phyloP scores from a whole-genome alignment of 2,329 filamentous ascomycete genomes.

The Talaromyces sp. region DNA sequence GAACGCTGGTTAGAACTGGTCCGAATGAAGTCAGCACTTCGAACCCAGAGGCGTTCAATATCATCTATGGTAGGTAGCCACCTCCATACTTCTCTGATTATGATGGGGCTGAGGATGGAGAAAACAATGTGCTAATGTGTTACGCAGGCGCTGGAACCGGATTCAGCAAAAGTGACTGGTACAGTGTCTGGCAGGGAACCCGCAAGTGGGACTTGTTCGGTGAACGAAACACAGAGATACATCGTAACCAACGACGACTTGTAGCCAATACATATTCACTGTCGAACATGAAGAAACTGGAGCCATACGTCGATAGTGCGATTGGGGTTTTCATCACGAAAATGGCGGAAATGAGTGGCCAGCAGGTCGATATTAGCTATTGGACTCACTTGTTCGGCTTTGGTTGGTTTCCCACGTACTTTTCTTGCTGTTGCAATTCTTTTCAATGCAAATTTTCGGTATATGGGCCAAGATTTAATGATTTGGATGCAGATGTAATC shows the following conservation, averaged over 20 bases:
- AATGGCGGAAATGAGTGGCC: slow-evolving; percentile 22
- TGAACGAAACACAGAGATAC: slow-evolving; percentile 32
- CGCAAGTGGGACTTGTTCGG: slow-evolving; percentile 38
- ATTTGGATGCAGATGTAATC: slow-evolving; percentile 31
- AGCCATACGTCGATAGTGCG: slow-evolving; percentile 36
- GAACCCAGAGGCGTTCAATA: not conserved
- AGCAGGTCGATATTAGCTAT: slow-evolving; percentile 5
- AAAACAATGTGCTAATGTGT: not conserved
- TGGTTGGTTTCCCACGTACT: not conserved
- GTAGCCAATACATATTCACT: slow-evolving; percentile 33
- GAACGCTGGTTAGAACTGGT: not conserved
- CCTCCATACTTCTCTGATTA: not conserved
- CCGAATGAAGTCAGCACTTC: not conserved
- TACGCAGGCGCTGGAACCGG: slow-evolving; percentile 29
- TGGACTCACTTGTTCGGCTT: slow-evolving; percentile 10
- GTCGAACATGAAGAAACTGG: slow-evolving; percentile 34
- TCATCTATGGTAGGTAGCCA: not conserved
- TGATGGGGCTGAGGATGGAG: not conserved
- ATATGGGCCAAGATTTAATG: slow-evolving; percentile 14
- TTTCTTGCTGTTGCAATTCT: not conserved
- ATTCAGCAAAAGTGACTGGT: slow-evolving; percentile 40
- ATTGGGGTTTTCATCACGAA: slow-evolving; percentile 30
- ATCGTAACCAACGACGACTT: slow-evolving; percentile 29
- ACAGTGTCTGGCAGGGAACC: slow-evolving; percentile 37
- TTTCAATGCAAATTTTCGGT: not conserved